Conservation (phyloP, 2,329 filamentous ascomycete genomes). For the Colletotrichum horii region DNA sequence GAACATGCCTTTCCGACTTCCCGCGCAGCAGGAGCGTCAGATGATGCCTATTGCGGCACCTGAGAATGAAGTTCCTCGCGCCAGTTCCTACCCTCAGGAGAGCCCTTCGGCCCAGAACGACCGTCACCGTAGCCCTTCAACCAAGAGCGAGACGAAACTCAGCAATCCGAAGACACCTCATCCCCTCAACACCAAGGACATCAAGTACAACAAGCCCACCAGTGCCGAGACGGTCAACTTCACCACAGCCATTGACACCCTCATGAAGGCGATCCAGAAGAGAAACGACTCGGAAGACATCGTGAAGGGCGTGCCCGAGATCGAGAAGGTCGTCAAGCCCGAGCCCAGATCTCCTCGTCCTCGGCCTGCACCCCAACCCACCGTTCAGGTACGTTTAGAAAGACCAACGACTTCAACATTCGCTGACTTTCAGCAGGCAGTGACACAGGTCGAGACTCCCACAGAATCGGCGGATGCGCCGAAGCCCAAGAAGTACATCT, state of each 20-base stretch:
- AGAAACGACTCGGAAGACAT: slow-evolving; percentile 52
- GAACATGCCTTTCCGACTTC: slow-evolving; percentile 36
- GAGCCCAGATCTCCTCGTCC: slow-evolving; percentile 6
- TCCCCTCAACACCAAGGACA: slow-evolving; percentile 40
- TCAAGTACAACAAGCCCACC: slow-evolving; percentile 51
- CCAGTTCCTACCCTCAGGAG: slow-evolving; percentile 18
- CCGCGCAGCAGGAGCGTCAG: slow-evolving; percentile 31
- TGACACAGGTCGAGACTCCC: neutral
- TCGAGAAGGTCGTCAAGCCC: slow-evolving; percentile 11
- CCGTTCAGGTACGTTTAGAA: neutral
- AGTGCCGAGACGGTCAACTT: slow-evolving; percentile 64
- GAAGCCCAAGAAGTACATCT: slow-evolving; percentile 69
- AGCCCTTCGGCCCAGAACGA: neutral
- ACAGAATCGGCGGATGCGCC: neutral
- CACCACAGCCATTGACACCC: slow-evolving; percentile 81
- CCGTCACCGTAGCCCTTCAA: slow-evolving; percentile 15
- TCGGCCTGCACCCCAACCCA: neutral
- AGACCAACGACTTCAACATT: neutral
- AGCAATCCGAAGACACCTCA: slow-evolving; percentile 18
- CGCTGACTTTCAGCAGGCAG: neutral
- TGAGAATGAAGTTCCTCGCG: slow-evolving; percentile 9
- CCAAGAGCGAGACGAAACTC: slow-evolving; percentile 11
- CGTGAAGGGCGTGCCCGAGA: slow-evolving; percentile 24
- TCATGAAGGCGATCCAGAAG: slow-evolving; percentile 88
- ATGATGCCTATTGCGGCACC: slow-evolving; percentile 2